Evolutionary conservation across 192 early-diverging fungal genomes (phyloP).

Genomic region (Backusella sp.): DNA sequence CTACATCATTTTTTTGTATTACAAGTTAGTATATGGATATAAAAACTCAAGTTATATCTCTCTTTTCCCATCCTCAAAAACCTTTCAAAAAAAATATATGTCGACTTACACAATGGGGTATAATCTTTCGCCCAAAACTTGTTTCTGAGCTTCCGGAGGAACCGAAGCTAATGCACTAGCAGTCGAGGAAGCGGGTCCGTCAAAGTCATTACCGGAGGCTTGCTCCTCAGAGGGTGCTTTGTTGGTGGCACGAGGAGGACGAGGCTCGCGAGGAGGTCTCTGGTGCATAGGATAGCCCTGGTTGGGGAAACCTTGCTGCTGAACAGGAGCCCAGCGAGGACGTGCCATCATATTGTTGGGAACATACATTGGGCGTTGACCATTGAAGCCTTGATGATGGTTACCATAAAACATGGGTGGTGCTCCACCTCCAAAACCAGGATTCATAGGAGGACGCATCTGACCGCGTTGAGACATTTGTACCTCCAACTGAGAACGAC

Average conservation of each 20-base stretch:
- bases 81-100: not conserved
- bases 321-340: slow-evolving; percentile 35
- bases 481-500: slow-evolving; percentile 94
- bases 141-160: slow-evolving; percentile 88
- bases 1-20: not conserved
- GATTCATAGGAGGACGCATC: slow-evolving; percentile 64
- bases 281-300: slow-evolving; percentile 53
- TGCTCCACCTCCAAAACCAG: slow-evolving; percentile 30
- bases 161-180: slow-evolving; percentile 71
- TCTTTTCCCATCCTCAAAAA: not conserved
- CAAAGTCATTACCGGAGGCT: slow-evolving; percentile 6
- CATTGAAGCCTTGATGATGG: slow-evolving; percentile 29
- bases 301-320: slow-evolving; percentile 35
- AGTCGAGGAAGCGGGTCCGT: not conserved
- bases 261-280: slow-evolving; percentile 40
- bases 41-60: not conserved
- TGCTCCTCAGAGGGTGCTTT: not conserved
- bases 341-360: slow-evolving; percentile 40
- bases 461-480: slow-evolving; percentile 87
- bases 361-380: slow-evolving; percentile 44
- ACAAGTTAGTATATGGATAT: not conserved
- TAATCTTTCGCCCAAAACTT: slow-evolving; percentile 93
- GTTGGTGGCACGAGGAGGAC: slow-evolving; percentile 35
- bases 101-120: slow-evolving; percentile 78
- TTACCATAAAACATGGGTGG: slow-evolving; percentile 47